Conservation (phyloP, 1,284 basidiomycete species). For the Ceratobasidium sp. region DNA sequence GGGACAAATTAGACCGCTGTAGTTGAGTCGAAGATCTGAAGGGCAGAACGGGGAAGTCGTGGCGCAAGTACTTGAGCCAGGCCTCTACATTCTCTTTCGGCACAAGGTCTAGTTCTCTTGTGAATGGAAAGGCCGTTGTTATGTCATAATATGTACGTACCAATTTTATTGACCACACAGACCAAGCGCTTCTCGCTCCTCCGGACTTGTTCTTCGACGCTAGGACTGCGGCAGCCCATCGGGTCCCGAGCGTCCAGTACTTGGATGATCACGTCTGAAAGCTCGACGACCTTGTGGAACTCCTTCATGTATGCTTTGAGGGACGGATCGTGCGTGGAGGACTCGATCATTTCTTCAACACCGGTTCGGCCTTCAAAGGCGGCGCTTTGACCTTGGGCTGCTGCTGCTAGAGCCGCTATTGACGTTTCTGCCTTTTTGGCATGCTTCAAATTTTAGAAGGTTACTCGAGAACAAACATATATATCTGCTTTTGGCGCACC, state of each 20-base stretch:
- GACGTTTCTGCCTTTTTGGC: constrained; percentile 6
- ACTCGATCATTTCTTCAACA: constrained; percentile 9
- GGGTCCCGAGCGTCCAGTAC: constrained; percentile 92
- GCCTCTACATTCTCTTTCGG: constrained; percentile 88
- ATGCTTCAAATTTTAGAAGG: constrained; percentile 18
- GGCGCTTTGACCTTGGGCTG: constrained; percentile 41
- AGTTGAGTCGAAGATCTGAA: constrained; percentile 88
- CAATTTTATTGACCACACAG: constrained; percentile 93
- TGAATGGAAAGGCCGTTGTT: background rate
- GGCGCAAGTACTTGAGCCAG: constrained; percentile 91
- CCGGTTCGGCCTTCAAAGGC: constrained; percentile 65
- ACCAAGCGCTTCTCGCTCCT: constrained; percentile 88
- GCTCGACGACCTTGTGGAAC: constrained; percentile 92
- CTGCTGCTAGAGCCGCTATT: constrained; percentile 10
- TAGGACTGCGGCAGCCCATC: constrained; percentile 84
- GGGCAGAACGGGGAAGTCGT: constrained; percentile 92
- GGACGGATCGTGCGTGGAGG: constrained; percentile 21
- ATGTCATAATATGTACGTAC: constrained; percentile 62
- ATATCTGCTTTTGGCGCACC: constrained; percentile 58
- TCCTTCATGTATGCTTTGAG: constrained; percentile 47
- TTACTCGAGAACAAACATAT: constrained; percentile 50
- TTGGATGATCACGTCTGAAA: constrained; percentile 88
- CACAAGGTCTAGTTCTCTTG: constrained; percentile 75
- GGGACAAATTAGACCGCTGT: constrained; percentile 83
- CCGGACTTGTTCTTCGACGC: constrained; percentile 91